Evolutionary conservation across 495 filamentous ascomycete species (phyloP).

Genomic region (Pseudevernia furfuracea): DNA sequence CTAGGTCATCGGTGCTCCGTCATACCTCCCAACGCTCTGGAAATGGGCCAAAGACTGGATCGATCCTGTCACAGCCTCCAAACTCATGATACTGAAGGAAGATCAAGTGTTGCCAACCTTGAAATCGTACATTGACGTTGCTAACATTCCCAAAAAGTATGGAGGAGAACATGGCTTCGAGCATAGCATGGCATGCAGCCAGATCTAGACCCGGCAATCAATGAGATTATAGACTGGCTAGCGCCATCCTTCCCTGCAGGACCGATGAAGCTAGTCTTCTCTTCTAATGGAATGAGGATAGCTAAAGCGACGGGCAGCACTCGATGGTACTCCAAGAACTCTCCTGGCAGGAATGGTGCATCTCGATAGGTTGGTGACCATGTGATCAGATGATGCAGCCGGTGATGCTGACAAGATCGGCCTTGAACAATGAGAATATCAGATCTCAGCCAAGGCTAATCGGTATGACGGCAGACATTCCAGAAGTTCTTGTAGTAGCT

Average conservation of each 20-base stretch:
- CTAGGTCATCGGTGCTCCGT: constrained; percentile 6
- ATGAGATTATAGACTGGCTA: neutral
- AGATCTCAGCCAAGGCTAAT: neutral
- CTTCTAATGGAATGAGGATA: neutral
- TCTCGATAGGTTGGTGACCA: neutral
- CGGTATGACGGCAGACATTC: neutral
- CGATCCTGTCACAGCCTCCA: constrained; percentile 10
- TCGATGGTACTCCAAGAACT: neutral
- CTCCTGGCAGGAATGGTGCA: neutral
- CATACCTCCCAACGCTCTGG: constrained; percentile 13
- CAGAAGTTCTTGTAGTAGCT: neutral
- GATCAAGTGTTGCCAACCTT: constrained; percentile 5
- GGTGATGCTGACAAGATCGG: neutral
- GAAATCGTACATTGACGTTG: neutral
- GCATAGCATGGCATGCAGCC: constrained; percentile 4
- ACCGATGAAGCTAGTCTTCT: constrained; percentile 3
- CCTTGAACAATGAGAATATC: neutral
- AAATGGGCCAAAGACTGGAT: constrained; percentile 10
- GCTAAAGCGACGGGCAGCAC: neutral
- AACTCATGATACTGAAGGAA: neutral
- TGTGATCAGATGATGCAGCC: neutral
- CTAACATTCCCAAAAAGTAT: neutral
- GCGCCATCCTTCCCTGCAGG: neutral
- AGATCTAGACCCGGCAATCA: neutral
- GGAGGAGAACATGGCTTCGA: constrained; percentile 5